Evolutionary conservation across 2,329 filamentous ascomycete genomes (phyloP), one percentile per base, ranked within the genome.

Genomic region (Pestalotiopsis sp.): DNA sequence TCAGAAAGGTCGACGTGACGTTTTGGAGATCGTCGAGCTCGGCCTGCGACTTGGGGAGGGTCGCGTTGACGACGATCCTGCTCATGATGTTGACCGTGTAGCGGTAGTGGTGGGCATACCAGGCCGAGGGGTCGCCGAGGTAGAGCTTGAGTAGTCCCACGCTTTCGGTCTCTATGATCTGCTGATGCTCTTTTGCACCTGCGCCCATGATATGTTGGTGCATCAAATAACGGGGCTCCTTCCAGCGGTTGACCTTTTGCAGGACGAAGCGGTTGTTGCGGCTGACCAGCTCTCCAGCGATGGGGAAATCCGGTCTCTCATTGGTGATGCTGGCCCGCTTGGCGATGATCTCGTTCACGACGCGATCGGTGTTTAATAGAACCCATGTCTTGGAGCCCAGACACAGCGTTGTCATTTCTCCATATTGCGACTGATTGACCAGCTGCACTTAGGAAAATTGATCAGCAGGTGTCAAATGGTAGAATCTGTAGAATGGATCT

Each of bases 301-400:
- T 72, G 7, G 81, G 80, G 66, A 78, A 74, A 20, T 72, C 71
- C 1, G 75, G 73, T 3, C 79, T 73, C 27, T 75, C 78, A 64
- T 80, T 79, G 2, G 80, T 82, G 5, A 77, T 65, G 20, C 66
- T 74, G 14, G 77, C 78, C 5, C 77, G 74, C 66, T 80, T 80
- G 57, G 76, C 77, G 41, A 83, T 81, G 45, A 83, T 76, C 61
- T 79, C 76, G 1, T 73, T 73, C 27, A 81, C 78, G 2, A 82
- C 80, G 6, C 82, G 79, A 31, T 76, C 70, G 14, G 71, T 78
- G 70, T 85, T 85, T 5, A 85, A 77, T 17, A 84, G 73, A 20
- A 85, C 74, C 80, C 80, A 83, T 1, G 80, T 83, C 67, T 80
- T 81, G 36, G 75, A 70, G 11, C 77, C 77, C 45, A 79, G 69